A percentile compares a stretch with the other conserved stretches of the same genome.
These are phyloP conservation scores for Coemansia sp. DNA, from an alignment of 192 early-diverging fungal genomes.

Conservation along the genomic window DNA sequence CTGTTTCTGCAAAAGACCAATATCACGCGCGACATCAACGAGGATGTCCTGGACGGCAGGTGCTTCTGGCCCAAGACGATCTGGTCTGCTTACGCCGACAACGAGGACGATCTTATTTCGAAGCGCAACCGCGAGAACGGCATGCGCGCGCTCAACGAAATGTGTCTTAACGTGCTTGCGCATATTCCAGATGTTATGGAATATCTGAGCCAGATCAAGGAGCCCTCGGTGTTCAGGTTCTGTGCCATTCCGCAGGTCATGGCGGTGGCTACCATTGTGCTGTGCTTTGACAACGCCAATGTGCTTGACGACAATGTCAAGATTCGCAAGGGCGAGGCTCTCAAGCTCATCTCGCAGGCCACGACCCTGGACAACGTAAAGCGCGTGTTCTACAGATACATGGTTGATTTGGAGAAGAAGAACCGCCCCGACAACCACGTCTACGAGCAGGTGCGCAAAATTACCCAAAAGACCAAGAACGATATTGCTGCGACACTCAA, in stretches of 20 bases:
- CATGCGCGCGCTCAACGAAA: slow-evolving; percentile 80
- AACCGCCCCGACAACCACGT: slow-evolving; percentile 63
- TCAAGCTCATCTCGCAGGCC: slow-evolving; percentile 66
- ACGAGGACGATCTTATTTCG: slow-evolving; percentile 69
- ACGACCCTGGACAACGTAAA: slow-evolving; percentile 61
- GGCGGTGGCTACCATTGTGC: slow-evolving; percentile 89
- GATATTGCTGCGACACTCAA: slow-evolving; percentile 45
- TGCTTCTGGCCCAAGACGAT: slow-evolving; percentile 96
- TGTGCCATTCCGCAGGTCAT: slow-evolving; percentile 99
- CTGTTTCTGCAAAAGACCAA: slow-evolving; percentile 98
- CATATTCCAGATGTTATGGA: slow-evolving; percentile 85
- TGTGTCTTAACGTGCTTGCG: slow-evolving; percentile 82
- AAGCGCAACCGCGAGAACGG: slow-evolving; percentile 69
- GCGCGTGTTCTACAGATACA: slow-evolving; percentile 65
- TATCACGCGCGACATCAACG: slow-evolving; percentile 93
- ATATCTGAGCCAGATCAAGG: slow-evolving; percentile 76
- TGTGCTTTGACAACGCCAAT: slow-evolving; percentile 83
- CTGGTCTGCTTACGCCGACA: slow-evolving; percentile 81
- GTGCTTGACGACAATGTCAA: slow-evolving; percentile 84
- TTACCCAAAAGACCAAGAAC: slow-evolving; percentile 54
- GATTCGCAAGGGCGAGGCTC: slow-evolving; percentile 86
- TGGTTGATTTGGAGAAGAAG: slow-evolving; percentile 62
- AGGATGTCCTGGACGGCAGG: slow-evolving; percentile 85
- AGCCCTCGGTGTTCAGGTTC: slow-evolving; percentile 86
- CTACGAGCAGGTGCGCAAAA: slow-evolving; percentile 62